Percentiles rank a stretch among this genome's conserved stretches.
phyloP scores from a whole-genome alignment of 164 flowering plant genomes.

The Buxus sempervirens region DNA sequence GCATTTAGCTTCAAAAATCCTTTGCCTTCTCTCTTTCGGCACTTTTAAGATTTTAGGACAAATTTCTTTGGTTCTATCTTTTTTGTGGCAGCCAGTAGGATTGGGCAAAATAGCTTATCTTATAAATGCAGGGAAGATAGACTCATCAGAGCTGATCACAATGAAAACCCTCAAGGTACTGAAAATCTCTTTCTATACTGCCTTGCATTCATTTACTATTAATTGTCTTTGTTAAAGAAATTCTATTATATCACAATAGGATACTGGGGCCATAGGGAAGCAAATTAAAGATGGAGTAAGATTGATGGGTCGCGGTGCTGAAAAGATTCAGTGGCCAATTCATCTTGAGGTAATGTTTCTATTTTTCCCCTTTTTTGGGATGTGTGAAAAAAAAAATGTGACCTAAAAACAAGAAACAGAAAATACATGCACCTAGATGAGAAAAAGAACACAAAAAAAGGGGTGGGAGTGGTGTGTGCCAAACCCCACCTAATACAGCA shows the following conservation, averaged over 20 bases:
- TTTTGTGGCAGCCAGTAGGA: constrained; percentile 69
- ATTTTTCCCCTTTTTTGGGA: not conserved
- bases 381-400: too few species aligned
- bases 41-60: not conserved
- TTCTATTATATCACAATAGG: constrained; percentile 37
- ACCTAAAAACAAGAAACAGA: too few species aligned
- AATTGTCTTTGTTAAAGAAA: not conserved
- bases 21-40: not conserved
- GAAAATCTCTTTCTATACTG: not conserved
- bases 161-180: constrained; percentile 96
- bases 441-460: too few species aligned
- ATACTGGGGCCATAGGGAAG: constrained; percentile 83
- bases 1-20: too few species aligned
- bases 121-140: constrained; percentile 91
- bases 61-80: not conserved
- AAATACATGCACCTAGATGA: too few species aligned
- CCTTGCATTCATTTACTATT: not conserved
- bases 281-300: constrained; percentile 91
- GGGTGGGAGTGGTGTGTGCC: too few species aligned
- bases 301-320: constrained; percentile 95
- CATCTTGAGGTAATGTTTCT: constrained; percentile 89
- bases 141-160: constrained; percentile 90
- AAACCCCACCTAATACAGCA: too few species aligned
- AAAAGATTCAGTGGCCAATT: constrained; percentile 90
- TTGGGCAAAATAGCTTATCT: constrained; percentile 94